Evolutionary conservation across 2,329 filamentous ascomycete genomes (phyloP), one percentile per base, ranked within the genome.

Genomic region (Cladosporium phlei): DNA sequence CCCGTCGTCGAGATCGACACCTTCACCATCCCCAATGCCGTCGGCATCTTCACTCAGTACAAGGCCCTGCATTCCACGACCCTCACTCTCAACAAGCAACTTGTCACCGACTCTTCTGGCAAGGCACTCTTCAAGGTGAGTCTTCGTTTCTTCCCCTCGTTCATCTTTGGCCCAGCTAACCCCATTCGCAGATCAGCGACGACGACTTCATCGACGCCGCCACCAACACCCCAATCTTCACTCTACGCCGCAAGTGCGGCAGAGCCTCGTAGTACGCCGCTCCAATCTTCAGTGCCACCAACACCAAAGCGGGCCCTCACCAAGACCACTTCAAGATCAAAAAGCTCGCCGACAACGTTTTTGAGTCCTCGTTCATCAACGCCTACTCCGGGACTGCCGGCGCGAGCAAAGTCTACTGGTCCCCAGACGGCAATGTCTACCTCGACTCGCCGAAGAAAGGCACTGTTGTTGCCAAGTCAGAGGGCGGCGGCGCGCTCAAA

Each of bases 301-400:
- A 16, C 10, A 16, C 30, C 2, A 14, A 16, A 16, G 32, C 16
- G n/a, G n/a, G n/a, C 16, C 14, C 35, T 5, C 14, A 25, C 28
- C 39, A 22, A n/a, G 22, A 20, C 5, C 9, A 21, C n/a, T 35
- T 45, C 32, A 28, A 35, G 12, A 45, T 45, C 32, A 29, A 22
- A 16, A 22, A 24, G 5, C 42, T 21, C 32, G 8, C 10, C 3
- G 42, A 27, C 24, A 22, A 37, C 32, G 7, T 34, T 12, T 45
- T 45, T 22, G 42, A 37, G 17, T 27, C 32, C 32, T 29, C 42
- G 10, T 45, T 45, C 42, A 20, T 29, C 42, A 37, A 45, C 24
- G 42, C 33, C 11, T 45, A 27, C 25, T 19, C 32, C 17, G n/a
- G n/a, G n/a, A 17, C 22, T 10, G 17, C 22, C 2, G n/a, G n/a